phyloP scores from a whole-genome alignment of 305 asterid species.

The Salvia sclarea region DNA sequence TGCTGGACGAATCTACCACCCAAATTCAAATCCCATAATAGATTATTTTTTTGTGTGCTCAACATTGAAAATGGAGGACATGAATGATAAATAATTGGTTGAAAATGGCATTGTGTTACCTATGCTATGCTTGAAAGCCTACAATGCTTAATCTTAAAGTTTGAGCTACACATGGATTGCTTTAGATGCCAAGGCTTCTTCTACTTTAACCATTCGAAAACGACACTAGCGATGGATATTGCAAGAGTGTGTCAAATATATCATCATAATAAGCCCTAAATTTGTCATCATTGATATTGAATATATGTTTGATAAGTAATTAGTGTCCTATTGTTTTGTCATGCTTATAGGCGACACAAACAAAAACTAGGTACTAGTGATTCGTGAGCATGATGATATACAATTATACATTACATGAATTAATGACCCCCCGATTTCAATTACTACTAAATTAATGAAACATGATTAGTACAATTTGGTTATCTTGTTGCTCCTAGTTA shows the following conservation, averaged over 20 bases:
- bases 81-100: neutral
- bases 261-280: neutral
- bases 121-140: constrained; percentile 6
- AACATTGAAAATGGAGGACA: too few relatives aligned
- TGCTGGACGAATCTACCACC: too few relatives aligned
- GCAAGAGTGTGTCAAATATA: constrained; percentile 18
- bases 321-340: constrained; percentile 11
- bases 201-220: constrained; percentile 14
- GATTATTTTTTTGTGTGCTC: too few relatives aligned
- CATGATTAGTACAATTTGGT: too few relatives aligned
- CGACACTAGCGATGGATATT: constrained; percentile 1
- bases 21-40: too few relatives aligned
- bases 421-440: neutral
- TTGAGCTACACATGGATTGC: neutral
- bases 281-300: constrained; percentile 23
- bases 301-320: neutral
- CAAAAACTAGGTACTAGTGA: neutral
- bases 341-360: constrained; percentile 13
- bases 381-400: neutral
- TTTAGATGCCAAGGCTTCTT: neutral
- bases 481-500: too few relatives aligned
- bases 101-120: neutral
- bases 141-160: neutral
- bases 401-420: neutral
- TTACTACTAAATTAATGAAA: neutral